Percentiles rank a stretch among this genome's conserved stretches.
Conservation (phyloP, 352 stramenopile species). For the Porosira glacialis region DNA sequence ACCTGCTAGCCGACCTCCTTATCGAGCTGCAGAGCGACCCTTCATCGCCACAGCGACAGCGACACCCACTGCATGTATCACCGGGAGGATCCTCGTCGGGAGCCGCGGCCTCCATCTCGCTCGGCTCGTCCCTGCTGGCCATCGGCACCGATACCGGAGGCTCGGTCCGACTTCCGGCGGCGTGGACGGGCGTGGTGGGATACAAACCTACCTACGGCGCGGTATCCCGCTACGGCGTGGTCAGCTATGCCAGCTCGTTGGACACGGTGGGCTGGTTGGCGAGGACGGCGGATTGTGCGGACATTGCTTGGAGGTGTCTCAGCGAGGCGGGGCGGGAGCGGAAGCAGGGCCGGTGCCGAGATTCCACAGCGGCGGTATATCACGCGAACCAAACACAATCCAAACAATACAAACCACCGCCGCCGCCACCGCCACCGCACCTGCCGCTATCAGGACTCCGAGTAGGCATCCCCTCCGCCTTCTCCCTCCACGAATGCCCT, state of each 20-base stretch:
- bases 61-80: slow-evolving; percentile 36
- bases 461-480: slow-evolving; percentile 91
- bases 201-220: slow-evolving; percentile 96
- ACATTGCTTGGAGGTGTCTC: slow-evolving; percentile 54
- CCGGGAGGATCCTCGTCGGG: slow-evolving; percentile 91
- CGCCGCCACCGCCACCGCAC: too few species aligned
- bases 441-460: slow-evolving; percentile 82
- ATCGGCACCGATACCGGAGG: slow-evolving; percentile 97
- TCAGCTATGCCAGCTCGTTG: slow-evolving; percentile 93
- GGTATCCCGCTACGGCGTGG: slow-evolving; percentile 94
- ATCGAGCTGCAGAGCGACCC: too few species aligned
- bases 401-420: too few species aligned
- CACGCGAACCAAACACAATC: too few species aligned
- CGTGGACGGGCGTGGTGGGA: slow-evolving; percentile 93
- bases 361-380: slow-evolving; percentile 57
- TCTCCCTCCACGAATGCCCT: slow-evolving; percentile 88
- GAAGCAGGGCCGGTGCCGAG: slow-evolving; percentile 25
- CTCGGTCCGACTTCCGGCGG: slow-evolving; percentile 92
- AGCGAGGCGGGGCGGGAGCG: too few species aligned
- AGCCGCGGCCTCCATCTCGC: slow-evolving; percentile 88
- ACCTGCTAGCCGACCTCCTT: slow-evolving; percentile 51
- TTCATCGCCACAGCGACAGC: slow-evolving; percentile 9
- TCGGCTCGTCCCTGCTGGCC: slow-evolving; percentile 87
- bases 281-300: slow-evolving; percentile 77
- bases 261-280: slow-evolving; percentile 93